A percentile compares a stretch with the other conserved stretches of the same genome.
phyloP scores from a whole-genome alignment of 225 moss, liverwort and hornwort genomes.

The Physcomitrium patens region DNA sequence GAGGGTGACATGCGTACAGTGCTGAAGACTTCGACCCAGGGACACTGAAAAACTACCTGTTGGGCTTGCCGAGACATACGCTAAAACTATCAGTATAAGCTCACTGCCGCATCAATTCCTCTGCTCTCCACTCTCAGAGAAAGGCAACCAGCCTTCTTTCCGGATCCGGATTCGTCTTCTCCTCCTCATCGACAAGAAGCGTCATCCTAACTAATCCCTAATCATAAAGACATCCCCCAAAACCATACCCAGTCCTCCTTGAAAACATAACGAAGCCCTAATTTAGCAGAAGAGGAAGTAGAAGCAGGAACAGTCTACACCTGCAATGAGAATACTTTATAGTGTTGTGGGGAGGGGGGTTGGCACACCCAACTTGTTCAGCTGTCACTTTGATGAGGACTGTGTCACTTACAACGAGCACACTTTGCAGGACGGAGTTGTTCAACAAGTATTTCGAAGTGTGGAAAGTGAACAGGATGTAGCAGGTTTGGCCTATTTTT shows the following conservation, averaged over 20 bases:
- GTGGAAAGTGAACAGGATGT: too few relatives aligned
- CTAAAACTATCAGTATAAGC: slow-evolving; percentile 76
- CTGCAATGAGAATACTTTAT: too few relatives aligned
- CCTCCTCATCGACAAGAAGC: slow-evolving; percentile 1
- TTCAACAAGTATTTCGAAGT: too few relatives aligned
- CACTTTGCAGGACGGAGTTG: too few relatives aligned
- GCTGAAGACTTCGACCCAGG: slow-evolving; percentile 86
- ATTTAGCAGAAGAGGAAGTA: not conserved
- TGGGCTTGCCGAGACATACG: slow-evolving; percentile 82
- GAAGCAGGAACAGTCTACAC: too few relatives aligned
- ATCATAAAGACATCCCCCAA: too few relatives aligned
- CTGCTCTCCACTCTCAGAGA: slow-evolving; percentile 92
- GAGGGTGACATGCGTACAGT: slow-evolving; percentile 43
- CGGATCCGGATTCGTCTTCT: slow-evolving; percentile 82
- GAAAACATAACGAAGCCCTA: not conserved
- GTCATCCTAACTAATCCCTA: not conserved
- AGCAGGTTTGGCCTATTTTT: too few relatives aligned
- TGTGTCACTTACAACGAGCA: too few relatives aligned
- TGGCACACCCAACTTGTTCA: too few relatives aligned
- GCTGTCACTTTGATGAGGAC: too few relatives aligned
- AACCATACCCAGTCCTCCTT: not conserved
- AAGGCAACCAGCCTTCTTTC: slow-evolving; percentile 73
- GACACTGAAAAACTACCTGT: slow-evolving; percentile 77
- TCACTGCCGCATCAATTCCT: slow-evolving; percentile 66
- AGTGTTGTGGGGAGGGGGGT: too few relatives aligned